phyloP scores from a whole-genome alignment of 495 filamentous ascomycete genomes.

The Penicilliopsis zonata region DNA sequence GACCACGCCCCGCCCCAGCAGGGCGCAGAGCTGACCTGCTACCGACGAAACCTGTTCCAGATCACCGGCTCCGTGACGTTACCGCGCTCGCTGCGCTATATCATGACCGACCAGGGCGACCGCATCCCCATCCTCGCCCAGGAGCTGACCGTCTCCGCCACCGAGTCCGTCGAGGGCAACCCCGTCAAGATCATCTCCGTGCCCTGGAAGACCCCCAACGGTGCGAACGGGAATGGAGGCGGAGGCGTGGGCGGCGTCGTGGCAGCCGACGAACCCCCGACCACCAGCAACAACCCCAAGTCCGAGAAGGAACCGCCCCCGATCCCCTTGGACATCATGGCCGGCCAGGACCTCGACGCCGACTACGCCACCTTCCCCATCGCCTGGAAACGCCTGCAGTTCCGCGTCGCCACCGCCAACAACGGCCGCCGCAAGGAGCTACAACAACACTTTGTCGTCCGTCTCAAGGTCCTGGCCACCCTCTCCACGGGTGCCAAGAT shows the following conservation, averaged over 20 bases:
- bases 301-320: conserved; percentile 53
- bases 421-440: conserved; percentile 69
- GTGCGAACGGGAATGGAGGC: conserved; percentile 49
- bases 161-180: conserved; percentile 85
- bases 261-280: conserved; percentile 32
- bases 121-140: conserved; percentile 62
- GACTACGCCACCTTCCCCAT: conserved; percentile 73
- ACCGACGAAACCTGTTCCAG: conserved; percentile 82
- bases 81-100: conserved; percentile 56
- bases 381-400: conserved; percentile 84
- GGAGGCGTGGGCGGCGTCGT: too few relatives aligned
- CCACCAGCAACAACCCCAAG: conserved; percentile 45
- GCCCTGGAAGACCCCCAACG: conserved; percentile 83
- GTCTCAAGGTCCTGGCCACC: conserved; percentile 61
- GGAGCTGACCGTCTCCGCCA: conserved; percentile 68
- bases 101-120: conserved; percentile 68
- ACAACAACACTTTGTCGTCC: conserved; percentile 70
- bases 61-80: conserved; percentile 74
- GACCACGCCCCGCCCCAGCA: conserved; percentile 48
- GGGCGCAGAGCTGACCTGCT: conserved; percentile 75
- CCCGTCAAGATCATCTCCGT: conserved; percentile 84
- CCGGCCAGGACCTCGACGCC: conserved; percentile 64
- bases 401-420: conserved; percentile 81
- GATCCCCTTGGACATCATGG: conserved; percentile 61
- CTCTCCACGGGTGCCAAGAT: conserved; percentile 56